Evolutionary conservation across 306 rosid species (phyloP).

Genomic region (Trifolium fragiferum): DNA sequence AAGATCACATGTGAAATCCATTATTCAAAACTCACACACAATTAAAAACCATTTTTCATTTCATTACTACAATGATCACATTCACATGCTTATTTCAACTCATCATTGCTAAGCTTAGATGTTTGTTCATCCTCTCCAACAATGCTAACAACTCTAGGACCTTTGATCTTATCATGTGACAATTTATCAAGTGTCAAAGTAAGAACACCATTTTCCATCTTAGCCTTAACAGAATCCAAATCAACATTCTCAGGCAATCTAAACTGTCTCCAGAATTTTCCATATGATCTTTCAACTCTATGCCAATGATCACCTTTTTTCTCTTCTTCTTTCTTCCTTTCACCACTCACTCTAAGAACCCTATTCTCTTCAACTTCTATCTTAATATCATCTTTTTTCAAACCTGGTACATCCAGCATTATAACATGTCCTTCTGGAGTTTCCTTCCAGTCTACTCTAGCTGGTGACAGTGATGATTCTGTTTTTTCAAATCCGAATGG

Average conservation of each 20-base stretch:
- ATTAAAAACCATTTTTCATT: neutral
- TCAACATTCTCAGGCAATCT: conserved; percentile 65
- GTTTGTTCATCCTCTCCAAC: conserved; percentile 43
- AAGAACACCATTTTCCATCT: conserved; percentile 67
- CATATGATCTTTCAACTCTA: conserved; percentile 62
- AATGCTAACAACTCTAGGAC: conserved; percentile 60
- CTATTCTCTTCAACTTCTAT: conserved; percentile 66
- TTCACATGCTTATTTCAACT: conserved; percentile 38
- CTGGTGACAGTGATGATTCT: conserved; percentile 49
- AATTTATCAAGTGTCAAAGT: conserved; percentile 58
- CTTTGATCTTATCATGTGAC: conserved; percentile 64
- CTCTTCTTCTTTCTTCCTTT: conserved; percentile 62
- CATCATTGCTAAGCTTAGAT: conserved; percentile 41
- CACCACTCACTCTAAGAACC: conserved; percentile 69
- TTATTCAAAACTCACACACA: conserved; percentile 35
- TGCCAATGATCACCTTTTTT: conserved; percentile 70
- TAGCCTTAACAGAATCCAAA: conserved; percentile 63
- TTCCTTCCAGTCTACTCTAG: conserved; percentile 78
- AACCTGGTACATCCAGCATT: conserved; percentile 70
- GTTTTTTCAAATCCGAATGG: conserved; percentile 56
- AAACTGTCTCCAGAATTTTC: conserved; percentile 76
- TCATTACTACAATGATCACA: neutral
- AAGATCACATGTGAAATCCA: conserved; percentile 1
- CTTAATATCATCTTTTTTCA: conserved; percentile 62
- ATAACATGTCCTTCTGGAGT: conserved; percentile 64